Conservation (phyloP, 352 stramenopile species). For the Globisporangium recalcitrans region DNA sequence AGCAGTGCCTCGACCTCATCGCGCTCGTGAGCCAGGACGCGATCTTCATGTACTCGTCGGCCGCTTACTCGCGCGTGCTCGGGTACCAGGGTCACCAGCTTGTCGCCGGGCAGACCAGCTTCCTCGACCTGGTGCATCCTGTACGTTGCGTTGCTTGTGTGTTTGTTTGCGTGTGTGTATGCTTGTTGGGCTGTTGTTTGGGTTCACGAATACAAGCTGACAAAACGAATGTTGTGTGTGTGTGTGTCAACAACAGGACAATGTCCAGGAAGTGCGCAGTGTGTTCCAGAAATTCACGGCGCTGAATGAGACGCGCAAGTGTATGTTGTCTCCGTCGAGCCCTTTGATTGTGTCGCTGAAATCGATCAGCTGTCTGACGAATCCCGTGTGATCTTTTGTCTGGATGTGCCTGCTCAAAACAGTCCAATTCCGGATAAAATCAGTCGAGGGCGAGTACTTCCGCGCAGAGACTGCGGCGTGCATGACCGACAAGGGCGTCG, state of each 20-base stretch:
- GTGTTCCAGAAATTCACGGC: slow-evolving; percentile 66
- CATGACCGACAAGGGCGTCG: slow-evolving; percentile 65
- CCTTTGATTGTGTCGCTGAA: not conserved
- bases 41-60: slow-evolving; percentile 65
- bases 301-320: slow-evolving; percentile 61
- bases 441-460: slow-evolving; percentile 69
- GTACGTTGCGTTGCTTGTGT: slow-evolving; percentile 33
- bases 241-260: slow-evolving; percentile 24
- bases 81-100: slow-evolving; percentile 77
- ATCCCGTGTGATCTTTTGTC: slow-evolving; percentile 5
- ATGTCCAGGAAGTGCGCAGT: slow-evolving; percentile 51
- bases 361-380: not conserved
- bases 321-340: slow-evolving; percentile 30
- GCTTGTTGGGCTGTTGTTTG: slow-evolving; percentile 5
- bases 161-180: not conserved
- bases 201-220: not conserved
- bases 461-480: slow-evolving; percentile 66
- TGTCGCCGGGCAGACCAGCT: slow-evolving; percentile 66
- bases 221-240: not conserved
- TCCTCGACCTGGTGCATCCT: slow-evolving; percentile 80
- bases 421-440: slow-evolving; percentile 85
- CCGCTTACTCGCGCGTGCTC: slow-evolving; percentile 64
- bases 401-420: no score
- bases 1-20: slow-evolving; percentile 78
- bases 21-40: slow-evolving; percentile 62